Base-by-base conservation (phyloP, 2,329 filamentous ascomycete species). In the Mollisia scopiformis region DNA sequence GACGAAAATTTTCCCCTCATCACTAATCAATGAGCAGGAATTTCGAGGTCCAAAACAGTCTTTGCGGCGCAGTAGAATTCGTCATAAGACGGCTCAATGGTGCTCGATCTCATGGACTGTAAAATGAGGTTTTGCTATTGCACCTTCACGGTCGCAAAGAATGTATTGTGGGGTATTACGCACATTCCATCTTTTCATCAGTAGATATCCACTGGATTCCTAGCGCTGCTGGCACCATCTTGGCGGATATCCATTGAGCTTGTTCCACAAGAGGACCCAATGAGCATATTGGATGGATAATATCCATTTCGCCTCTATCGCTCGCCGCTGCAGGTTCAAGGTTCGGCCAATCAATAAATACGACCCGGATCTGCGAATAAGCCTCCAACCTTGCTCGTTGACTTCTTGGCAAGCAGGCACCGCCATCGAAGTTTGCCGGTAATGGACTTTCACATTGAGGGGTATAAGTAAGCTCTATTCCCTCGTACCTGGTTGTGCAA, bases 381-480 rank as follows among this genome's bases (percentile, higher is more conserved):
- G 56, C 35, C 19, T 52, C 46, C 21, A 46, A 39, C 47, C 47
- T 52, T n/a, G 19, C n/a, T 13, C 56, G 27, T 23, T n/a, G 13
- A 16, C 33, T 3, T 57, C 55, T 57, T 19, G 54, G 54, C 46
- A 35, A 30, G 54, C 27, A 39, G 14, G 43, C 8, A 47, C 6
- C 43, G n/a, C 7, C n/a, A 13, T 47, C 41, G n/a, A 27, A 27
- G 13, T 28, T 46, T 11, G n/a, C 10, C 13, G 43, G 13, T 50
- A 37, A 46, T 57, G 23, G 37, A 46, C 43, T n/a, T 39, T 43
- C 6, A 13, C 31, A 25, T 19, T 30, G 16, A 31, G 31, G 55
- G 49, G 47, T 58, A 58, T 54, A 59, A 30, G 41, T 59, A 59
- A 54, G 50, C 46, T 55, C 14, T 59, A 46, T 51, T 41, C 49